Evolutionary conservation across 2,329 filamentous ascomycete genomes (phyloP), one percentile per base, ranked within the genome.

Genomic region (Verruconis gallopava): DNA sequence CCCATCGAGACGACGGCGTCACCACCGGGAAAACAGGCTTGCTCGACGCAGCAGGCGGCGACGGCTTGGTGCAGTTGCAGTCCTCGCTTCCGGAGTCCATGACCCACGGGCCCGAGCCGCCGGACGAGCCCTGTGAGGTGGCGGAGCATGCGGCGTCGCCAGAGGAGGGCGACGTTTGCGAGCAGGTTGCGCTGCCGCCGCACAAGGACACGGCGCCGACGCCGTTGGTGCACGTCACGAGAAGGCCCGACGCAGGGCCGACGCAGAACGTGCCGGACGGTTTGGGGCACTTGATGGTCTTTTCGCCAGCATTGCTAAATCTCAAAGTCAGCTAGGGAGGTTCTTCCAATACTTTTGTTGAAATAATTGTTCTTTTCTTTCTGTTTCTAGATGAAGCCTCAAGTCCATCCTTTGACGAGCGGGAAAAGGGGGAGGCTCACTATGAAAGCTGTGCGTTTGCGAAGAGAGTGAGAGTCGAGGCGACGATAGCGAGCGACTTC

Each of bases 391-490:
- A n/a, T n/a, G n/a, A n/a, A n/a, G n/a, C n/a, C n/a, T n/a, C n/a
- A n/a, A n/a, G n/a, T n/a, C n/a, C n/a, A n/a, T n/a, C n/a, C n/a
- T 30, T 30, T 30, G 25, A 30, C 11, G 25, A 13, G 11, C 11
- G 25, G 11, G 11, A 30, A 13, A 13, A 13, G 11, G 25, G 25
- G 25, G 25, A 13, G 25, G 13, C 25, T 11, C 11, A 30, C 25
- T 36, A 36, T 36, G 34, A 11, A 15, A 36, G 34, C 6, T 36
- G 34, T 36, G 34, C 34, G 14, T 36, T 36, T 30, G 25, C n/a
- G 34, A 18, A 36, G 34, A 36, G 6, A 15, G 34, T 11, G 34
- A 36, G 34, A 15, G 34, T 36, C 17, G 34, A 14, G 34, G 17
- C 11, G 34, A 36, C 11, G 34, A 15, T 14, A 15, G 34, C 34